Conservation (phyloP, 257 asterid genomes). For the Primulina eburnea region DNA sequence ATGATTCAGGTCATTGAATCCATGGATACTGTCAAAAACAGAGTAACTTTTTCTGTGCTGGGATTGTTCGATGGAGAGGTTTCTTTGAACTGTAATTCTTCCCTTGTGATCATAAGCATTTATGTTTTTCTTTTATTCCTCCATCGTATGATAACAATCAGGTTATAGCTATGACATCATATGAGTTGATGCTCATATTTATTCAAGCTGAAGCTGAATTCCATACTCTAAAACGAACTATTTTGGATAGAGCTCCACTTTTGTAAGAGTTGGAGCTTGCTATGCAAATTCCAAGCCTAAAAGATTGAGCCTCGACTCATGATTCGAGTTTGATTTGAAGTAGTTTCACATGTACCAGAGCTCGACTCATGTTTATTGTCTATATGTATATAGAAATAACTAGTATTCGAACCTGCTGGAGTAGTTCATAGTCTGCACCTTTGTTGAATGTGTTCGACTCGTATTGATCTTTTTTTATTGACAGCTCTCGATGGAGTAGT, state of each 20-base stretch:
- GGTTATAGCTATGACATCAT: neutral
- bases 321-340: neutral
- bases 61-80: constrained; percentile 83
- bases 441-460: constrained; percentile 60
- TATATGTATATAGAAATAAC: too few species aligned
- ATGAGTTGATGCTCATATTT: neutral
- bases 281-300: too few species aligned
- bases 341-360: neutral
- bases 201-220: neutral
- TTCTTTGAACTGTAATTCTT: constrained; percentile 59
- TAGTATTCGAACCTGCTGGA: neutral
- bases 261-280: neutral
- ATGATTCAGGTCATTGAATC: constrained; percentile 90
- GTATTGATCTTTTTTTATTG: constrained; percentile 25
- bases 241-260: too few species aligned
- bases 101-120: neutral
- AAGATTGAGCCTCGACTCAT: neutral
- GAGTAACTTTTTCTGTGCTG: constrained; percentile 62
- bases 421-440: too few species aligned
- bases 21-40: constrained; percentile 64
- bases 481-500: too few species aligned
- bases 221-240: neutral
- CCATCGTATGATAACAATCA: neutral
- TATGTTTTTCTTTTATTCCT: neutral
- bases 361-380: neutral